Evolutionary conservation across 192 early-diverging fungal genomes (phyloP), one percentile per base, ranked within the genome.

Genomic region (Podila epicladia): DNA sequence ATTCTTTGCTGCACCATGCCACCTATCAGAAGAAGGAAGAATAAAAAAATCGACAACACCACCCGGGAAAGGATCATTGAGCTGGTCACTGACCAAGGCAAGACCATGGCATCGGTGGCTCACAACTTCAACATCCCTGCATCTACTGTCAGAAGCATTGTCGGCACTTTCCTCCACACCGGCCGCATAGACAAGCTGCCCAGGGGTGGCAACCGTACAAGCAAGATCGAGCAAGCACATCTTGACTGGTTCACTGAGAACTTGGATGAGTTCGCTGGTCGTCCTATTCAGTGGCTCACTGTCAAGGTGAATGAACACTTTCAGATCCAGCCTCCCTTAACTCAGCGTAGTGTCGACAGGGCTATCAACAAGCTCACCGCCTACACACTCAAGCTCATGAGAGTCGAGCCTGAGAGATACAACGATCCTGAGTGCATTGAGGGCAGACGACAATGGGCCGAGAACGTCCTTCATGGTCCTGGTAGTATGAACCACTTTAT

Each of bases 301-400:
- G 6, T 7, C 35, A 37, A 37, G 35, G 3, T 37, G 35, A 37
- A 37, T 37, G 35, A 37, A 7, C 35, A 37, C 35, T 37, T 37
- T 7, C 35, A 37, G 35, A 37, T 37, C 35, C 35, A 37, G 35
- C 35, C 35, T 37, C 35, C 35, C 7, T 7, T 37, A 7, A 7
- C 35, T 7, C 35, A 37, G 35, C 35, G 35, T 37, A 37, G 4
- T 8, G 35, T 37, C 35, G 35, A 37, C 35, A 37, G 6, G 35
- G 35, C 35, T 7, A 37, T 37, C 35, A 37, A 37, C 35, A 41
- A 59, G 26, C 58, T 59, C 33, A 59, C 67, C 11, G 24, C 53
- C 37, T 69, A 60, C 32, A 69, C 57, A 8, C 67, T 60, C 67
- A 69, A 59, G 67, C 67, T 69, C 1, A 69, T 69, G 57, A 58